Percentiles rank a stretch among this genome's conserved stretches.
These are phyloP conservation scores for Cladosporium sp. DNA, from an alignment of 2,329 filamentous ascomycete species.

Conservation along the genomic window DNA sequence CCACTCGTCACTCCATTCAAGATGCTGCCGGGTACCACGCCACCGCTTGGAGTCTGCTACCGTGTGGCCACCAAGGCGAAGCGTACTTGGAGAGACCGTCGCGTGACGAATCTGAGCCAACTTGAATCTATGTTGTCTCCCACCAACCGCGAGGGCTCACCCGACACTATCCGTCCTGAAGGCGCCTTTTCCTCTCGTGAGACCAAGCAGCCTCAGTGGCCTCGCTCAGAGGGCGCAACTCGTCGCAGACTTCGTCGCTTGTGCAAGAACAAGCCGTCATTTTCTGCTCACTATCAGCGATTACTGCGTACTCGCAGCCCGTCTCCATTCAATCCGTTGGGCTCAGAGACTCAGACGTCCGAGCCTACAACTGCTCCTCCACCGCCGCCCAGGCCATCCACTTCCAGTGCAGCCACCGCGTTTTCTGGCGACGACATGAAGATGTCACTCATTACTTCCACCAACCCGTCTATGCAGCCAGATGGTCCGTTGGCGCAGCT, in stretches of 20 bases:
- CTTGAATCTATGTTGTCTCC: slow-evolving; percentile 21
- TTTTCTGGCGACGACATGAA: slow-evolving; percentile 50
- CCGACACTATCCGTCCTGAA: slow-evolving; percentile 39
- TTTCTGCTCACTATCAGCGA: slow-evolving; percentile 62
- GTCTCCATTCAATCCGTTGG: slow-evolving; percentile 49
- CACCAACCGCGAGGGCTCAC: slow-evolving; percentile 32
- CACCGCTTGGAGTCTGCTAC: slow-evolving; percentile 61
- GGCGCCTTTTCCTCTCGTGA: slow-evolving; percentile 34
- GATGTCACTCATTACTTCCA: slow-evolving; percentile 48
- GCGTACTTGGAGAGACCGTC: slow-evolving; percentile 54
- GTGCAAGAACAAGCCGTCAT: slow-evolving; percentile 58
- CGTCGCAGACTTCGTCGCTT: slow-evolving; percentile 55
- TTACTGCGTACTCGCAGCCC: slow-evolving; percentile 58
- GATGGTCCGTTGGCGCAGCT: slow-evolving; percentile 46
- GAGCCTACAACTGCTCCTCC: slow-evolving; percentile 20
- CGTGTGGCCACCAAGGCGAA: slow-evolving; percentile 59
- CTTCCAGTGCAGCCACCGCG: slow-evolving; percentile 27
- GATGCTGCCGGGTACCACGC: slow-evolving; percentile 59
- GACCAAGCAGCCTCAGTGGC: slow-evolving; percentile 45
- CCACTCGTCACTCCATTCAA: slow-evolving; percentile 65
- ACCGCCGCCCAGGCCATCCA: background rate
- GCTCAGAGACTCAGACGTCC: slow-evolving; percentile 27
- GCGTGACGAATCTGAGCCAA: slow-evolving; percentile 28
- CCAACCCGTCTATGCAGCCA: slow-evolving; percentile 49
- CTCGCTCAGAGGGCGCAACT: slow-evolving; percentile 55